phyloP scores from a whole-genome alignment of 2,329 filamentous ascomycete genomes.

The Sordariomycetes sp. region DNA sequence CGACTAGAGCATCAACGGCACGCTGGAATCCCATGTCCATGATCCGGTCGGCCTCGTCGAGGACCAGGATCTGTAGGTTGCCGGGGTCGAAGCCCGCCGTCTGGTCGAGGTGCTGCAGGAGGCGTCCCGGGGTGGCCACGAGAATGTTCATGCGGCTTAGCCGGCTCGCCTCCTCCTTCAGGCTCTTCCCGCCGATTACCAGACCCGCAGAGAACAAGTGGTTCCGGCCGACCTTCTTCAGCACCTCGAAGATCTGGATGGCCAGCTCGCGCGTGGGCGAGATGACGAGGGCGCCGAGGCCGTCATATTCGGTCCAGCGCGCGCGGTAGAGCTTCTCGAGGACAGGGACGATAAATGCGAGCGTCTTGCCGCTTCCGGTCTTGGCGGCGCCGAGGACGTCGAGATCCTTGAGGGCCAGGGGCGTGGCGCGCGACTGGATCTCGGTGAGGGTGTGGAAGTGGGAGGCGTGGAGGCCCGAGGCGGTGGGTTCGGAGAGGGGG shows the following conservation, averaged over 20 bases:
- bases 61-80: constrained; percentile 82
- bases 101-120: constrained; percentile 92
- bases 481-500: constrained; percentile 74
- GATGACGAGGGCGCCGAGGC: constrained; percentile 83
- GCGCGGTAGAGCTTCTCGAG: constrained; percentile 85
- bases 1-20: constrained; percentile 83
- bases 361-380: constrained; percentile 89
- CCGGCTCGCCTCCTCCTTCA: constrained; percentile 78
- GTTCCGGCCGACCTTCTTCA: constrained; percentile 79
- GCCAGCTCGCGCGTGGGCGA: constrained; percentile 91
- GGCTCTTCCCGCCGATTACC: constrained; percentile 84
- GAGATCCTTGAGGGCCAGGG: constrained; percentile 69
- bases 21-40: constrained; percentile 95
- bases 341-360: constrained; percentile 85
- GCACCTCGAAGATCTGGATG: constrained; percentile 91
- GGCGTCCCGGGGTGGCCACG: constrained; percentile 87
- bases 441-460: constrained; percentile 89
- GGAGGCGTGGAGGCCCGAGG: constrained; percentile 67
- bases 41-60: constrained; percentile 94
- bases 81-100: constrained; percentile 83
- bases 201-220: constrained; percentile 88
- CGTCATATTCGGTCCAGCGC: constrained; percentile 85
- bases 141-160: constrained; percentile 91
- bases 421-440: constrained; percentile 83
- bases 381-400: constrained; percentile 94